Conservation (phyloP, 257 asterid species). For the Nicotiana paniculata region DNA sequence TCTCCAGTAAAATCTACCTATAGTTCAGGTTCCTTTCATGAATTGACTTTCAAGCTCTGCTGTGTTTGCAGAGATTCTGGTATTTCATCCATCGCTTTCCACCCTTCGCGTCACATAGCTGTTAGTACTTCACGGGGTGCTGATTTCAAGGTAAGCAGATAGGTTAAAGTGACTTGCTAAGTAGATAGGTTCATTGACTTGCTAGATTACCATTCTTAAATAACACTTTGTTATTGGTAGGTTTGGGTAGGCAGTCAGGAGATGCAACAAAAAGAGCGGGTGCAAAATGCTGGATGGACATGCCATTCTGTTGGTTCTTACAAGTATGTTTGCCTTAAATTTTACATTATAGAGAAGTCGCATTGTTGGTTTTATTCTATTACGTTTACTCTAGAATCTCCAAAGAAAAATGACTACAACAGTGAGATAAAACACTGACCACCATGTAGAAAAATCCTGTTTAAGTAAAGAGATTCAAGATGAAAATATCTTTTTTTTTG, state of each 20-base stretch:
- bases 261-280: constrained; percentile 29
- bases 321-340: constrained; percentile 44
- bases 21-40: not conserved
- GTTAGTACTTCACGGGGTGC: constrained; percentile 80
- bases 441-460: not conserved
- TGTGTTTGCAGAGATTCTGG: constrained; percentile 51
- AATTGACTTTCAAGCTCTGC: constrained; percentile 12
- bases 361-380: not conserved
- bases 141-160: constrained; percentile 69
- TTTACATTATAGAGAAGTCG: not conserved
- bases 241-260: constrained; percentile 56
- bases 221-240: constrained; percentile 33
- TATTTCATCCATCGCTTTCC: constrained; percentile 71
- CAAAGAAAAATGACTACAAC: not conserved
- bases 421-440: not conserved
- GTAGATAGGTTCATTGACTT: not conserved
- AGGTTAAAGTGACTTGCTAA: not conserved
- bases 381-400: not conserved
- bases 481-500: not conserved
- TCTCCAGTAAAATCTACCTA: not conserved
- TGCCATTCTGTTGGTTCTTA: constrained; percentile 98
- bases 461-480: not conserved
- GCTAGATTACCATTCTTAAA: not conserved
- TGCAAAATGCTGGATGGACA: constrained; percentile 65
- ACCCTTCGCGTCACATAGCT: constrained; percentile 67